Base-by-base conservation (phyloP, 2,329 filamentous ascomycete species). In the Nectriaceae sp. region DNA sequence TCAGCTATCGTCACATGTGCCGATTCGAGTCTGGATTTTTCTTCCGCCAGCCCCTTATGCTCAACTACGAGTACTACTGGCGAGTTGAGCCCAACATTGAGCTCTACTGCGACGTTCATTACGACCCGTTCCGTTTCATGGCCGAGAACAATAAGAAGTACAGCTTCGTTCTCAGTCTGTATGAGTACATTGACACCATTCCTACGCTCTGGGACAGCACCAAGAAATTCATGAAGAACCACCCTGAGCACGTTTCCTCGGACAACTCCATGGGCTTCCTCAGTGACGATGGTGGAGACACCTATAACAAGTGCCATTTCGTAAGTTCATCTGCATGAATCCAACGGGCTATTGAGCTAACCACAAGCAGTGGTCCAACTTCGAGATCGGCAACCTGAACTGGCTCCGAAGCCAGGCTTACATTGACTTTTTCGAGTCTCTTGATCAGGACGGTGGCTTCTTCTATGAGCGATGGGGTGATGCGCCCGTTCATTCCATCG, bases 11-110 rank as follows among this genome's bases (percentile, higher is more conserved):
- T 55, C 95, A 99, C 78, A 99, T 99, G 94, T 99, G 94, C 74
- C 90, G 94, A 56, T 99, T 96, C 68, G 94, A 99, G 74, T 97
- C 93, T 6, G 94, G 94, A 33, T 99, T 99, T 80, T 99, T 99
- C 81, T 99, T 97, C 84, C 90, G 88, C 53, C 94, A 99, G 70
- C 82, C 84, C 22, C 75, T 97, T 59, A 92, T 99, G 89, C 75
- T 89, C 70, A 91, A 97, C 69, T 99, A 96, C 73, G 94, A 99
- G 68, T 99, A 90, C 83, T 99, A 99, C 82, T 99, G 94, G 94
- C 90, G 95, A 60, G 94, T 99, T 13, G 94, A 99, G 79, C 94
- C 94, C 62, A 94, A 89, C 72, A 85, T 99, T 67, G 89, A 97
- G 77, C 87, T 99, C 53, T 97, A 84, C 80, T 99, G 94, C 74